Evolutionary conservation across 768 basidiomycete species (phyloP).

Genomic region (Hortiboletus flavorubellus): DNA sequence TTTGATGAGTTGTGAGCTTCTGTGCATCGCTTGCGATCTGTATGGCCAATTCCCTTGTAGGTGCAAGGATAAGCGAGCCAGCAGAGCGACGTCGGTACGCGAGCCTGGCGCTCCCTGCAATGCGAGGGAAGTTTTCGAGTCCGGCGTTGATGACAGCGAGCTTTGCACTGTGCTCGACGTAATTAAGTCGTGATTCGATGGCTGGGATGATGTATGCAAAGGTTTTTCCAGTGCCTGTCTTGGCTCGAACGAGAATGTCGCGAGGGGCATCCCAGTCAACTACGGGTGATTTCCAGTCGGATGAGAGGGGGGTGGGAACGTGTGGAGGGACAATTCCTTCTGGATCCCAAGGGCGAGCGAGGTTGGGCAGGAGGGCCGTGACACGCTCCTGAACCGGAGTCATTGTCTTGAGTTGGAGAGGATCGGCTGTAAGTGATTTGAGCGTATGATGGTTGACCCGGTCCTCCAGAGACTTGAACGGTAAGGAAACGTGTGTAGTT

Average conservation of each 20-base stretch:
- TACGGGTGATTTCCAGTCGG: background rate
- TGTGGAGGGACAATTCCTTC: conserved; percentile 14
- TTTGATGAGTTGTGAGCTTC: conserved; percentile 58
- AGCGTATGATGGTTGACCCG: conserved; percentile 42
- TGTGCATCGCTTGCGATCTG: conserved; percentile 86
- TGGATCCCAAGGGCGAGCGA: conserved; percentile 53
- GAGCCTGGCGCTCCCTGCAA: conserved; percentile 32
- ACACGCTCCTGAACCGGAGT: conserved; percentile 81
- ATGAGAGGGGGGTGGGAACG: background rate
- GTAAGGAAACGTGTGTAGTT: background rate
- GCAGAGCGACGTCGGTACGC: conserved; percentile 46
- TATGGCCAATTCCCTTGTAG: conserved; percentile 86
- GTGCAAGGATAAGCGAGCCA: conserved; percentile 80
- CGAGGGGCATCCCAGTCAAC: conserved; percentile 31
- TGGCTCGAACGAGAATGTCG: conserved; percentile 83
- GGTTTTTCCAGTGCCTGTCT: conserved; percentile 89
- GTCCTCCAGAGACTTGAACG: conserved; percentile 38
- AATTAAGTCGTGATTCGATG: conserved; percentile 68
- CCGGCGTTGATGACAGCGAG: conserved; percentile 44
- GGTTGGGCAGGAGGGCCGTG: conserved; percentile 66
- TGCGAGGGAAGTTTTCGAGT: conserved; percentile 27
- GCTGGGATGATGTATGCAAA: conserved; percentile 86
- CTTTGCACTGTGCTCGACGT: conserved; percentile 45
- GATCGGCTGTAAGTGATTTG: conserved; percentile 56
- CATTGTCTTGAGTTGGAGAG: conserved; percentile 71